Evolutionary conservation across 2,329 filamentous ascomycete species (phyloP).

Genomic region (Geosmithia putterillii): DNA sequence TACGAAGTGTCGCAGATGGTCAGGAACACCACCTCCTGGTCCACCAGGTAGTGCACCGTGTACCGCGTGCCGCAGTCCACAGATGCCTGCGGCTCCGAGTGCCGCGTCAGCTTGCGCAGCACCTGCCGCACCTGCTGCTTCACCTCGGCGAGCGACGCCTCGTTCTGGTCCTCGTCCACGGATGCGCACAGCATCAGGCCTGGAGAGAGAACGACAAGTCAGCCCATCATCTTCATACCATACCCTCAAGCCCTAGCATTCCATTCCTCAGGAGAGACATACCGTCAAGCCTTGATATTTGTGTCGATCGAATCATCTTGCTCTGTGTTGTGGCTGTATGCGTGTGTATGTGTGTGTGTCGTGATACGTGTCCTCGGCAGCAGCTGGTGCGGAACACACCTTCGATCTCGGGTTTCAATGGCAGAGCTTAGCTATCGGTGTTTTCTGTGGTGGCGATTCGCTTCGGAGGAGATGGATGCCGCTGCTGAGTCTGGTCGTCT

Average conservation of each 20-base stretch:
- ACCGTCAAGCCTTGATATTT: conserved; percentile 92
- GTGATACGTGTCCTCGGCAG: not conserved
- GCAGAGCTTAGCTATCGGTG: not conserved
- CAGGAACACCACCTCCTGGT: conserved; percentile 75
- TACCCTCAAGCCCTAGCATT: not conserved
- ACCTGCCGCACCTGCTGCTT: conserved; percentile 86
- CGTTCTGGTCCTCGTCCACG: conserved; percentile 77
- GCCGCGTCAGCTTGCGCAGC: conserved; percentile 76
- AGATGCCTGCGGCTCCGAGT: conserved; percentile 79
- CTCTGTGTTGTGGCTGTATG: too few relatives aligned
- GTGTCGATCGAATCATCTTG: conserved; percentile 80
- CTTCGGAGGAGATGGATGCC: not conserved
- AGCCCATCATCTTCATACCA: not conserved
- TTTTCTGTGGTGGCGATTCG: not conserved
- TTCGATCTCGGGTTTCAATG: not conserved
- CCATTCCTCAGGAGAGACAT: conserved; percentile 7
- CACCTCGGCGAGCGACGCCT: conserved; percentile 70
- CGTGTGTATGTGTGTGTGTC: not conserved
- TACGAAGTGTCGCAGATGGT: conserved; percentile 90
- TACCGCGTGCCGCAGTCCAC: conserved; percentile 71
- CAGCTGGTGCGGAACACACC: not conserved
- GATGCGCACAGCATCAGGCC: conserved; percentile 92
- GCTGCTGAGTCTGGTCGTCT: too few relatives aligned
- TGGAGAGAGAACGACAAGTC: conserved; percentile 20
- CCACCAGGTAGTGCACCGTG: conserved; percentile 83